Evolutionary conservation across 768 basidiomycete genomes (phyloP).

Genomic region (Suillus paluster): DNA sequence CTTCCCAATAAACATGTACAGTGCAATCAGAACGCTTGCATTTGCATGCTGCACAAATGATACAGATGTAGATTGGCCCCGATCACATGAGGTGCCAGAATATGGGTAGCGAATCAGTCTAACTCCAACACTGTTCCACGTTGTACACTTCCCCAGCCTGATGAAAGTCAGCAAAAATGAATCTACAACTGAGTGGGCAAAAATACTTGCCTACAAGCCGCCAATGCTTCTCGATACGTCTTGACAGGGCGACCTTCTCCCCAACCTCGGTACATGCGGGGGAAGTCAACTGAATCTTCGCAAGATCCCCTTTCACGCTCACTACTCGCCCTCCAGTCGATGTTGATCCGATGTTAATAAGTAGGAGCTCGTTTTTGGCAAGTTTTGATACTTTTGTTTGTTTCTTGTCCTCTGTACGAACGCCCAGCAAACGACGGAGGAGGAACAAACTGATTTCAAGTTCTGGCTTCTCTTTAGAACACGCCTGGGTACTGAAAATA

Average conservation of each 20-base stretch:
- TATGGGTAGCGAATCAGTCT: slow-evolving; percentile 47
- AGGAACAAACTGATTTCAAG: slow-evolving; percentile 94
- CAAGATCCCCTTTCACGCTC: slow-evolving; percentile 92
- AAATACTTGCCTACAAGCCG: slow-evolving; percentile 82
- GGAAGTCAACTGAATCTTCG: slow-evolving; percentile 91
- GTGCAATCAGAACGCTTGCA: background rate
- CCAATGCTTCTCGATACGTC: slow-evolving; percentile 98
- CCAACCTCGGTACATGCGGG: slow-evolving; percentile 97
- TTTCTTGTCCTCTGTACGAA: slow-evolving; percentile 98
- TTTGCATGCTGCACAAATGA: background rate
- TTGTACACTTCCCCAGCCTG: slow-evolving; percentile 81
- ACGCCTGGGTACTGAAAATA: background rate
- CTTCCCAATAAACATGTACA: background rate
- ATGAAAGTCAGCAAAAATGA: slow-evolving; percentile 7
- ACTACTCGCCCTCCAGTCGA: slow-evolving; percentile 96
- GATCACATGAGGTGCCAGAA: background rate
- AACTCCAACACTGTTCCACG: slow-evolving; percentile 83
- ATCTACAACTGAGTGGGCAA: background rate
- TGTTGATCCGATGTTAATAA: slow-evolving; percentile 98
- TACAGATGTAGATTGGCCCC: background rate
- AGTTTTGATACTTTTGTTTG: slow-evolving; percentile 95
- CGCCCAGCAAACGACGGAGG: slow-evolving; percentile 93
- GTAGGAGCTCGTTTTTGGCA: slow-evolving; percentile 85
- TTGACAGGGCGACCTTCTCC: slow-evolving; percentile 94
- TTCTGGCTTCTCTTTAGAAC: slow-evolving; percentile 48